phyloP scores from a whole-genome alignment of 1,139 yeast species.

The Debaryomyces coudertii region DNA sequence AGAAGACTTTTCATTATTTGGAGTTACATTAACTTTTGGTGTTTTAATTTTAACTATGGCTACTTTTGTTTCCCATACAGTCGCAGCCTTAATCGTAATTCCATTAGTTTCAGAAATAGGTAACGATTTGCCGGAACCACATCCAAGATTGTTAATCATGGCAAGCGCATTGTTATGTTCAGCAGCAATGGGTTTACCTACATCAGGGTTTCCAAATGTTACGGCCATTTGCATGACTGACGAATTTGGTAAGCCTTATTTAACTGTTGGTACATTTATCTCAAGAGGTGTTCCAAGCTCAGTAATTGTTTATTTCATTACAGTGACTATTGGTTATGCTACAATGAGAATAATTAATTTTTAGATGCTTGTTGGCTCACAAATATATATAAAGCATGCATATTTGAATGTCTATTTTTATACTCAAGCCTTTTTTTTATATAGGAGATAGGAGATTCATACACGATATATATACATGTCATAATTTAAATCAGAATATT shows the following conservation, averaged over 20 bases:
- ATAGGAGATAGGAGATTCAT: no score
- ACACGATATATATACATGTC: not conserved
- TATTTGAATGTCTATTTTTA: not conserved
- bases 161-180: constrained; percentile 69
- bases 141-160: constrained; percentile 65
- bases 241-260: constrained; percentile 67
- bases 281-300: constrained; percentile 75
- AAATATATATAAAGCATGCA: not conserved
- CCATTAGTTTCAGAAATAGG: constrained; percentile 76
- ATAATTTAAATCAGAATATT: not conserved
- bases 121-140: constrained; percentile 53
- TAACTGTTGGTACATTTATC: constrained; percentile 65
- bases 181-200: constrained; percentile 78
- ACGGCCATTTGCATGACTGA: constrained; percentile 81
- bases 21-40: constrained; percentile 68
- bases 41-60: constrained; percentile 67
- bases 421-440: not conserved
- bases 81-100: constrained; percentile 71
- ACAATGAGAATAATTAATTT: constrained; percentile 57
- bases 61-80: constrained; percentile 77
- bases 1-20: constrained; percentile 58
- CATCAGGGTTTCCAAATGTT: constrained; percentile 77
- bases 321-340: constrained; percentile 68
- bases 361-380: constrained; percentile 17
- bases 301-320: constrained; percentile 54